Evolutionary conservation across 2,329 filamentous ascomycete genomes (phyloP), one percentile per base, ranked within the genome.

Genomic region (Ceratocystis alfenasii): DNA sequence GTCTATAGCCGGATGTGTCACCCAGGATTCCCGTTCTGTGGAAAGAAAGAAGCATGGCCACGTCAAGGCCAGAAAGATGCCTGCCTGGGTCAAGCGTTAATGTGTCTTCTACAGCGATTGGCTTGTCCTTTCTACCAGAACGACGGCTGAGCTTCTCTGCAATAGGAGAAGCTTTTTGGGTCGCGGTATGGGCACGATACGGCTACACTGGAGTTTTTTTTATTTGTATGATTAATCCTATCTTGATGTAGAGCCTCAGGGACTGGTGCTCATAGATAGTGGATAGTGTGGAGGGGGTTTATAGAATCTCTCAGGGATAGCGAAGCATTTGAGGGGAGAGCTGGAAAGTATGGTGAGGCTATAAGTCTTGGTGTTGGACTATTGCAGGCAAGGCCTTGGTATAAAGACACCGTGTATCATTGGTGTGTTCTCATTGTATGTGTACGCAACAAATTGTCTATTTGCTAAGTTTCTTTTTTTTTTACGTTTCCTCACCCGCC

Each of bases 21-120:
- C 92, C 64, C 88, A 93, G 73, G 93, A 99, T 79, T 84, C 87
- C 67, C 90, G 93, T 78, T 86, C 82, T 73, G 95, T 99, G 71
- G 94, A 99, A 79, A 93, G 94, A 76, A 99, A 99, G 87, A 97
- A 99, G 84, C 85, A 90, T 66, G 95, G 94, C 71, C 90, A 90
- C 73, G 77, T 95, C 78, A 99, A 99, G 83, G 93, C 94, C 67
- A 89, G 94, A 78, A 99, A 99, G 86, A 95, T 88, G 85, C 93
- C 93, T 68, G 84, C 94, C 72, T 99, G 95, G 94, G 92, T 97
- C 82, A 97, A 96, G 85, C 78, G 83, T 78, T 85, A 80, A 74
- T 66, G 10, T 17, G 30, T 46, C 17, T 36, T 30, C 17, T 50
- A 50, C 17, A 17, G 36, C 50, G 61, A n/a, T 22, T 30, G 30